These are phyloP conservation scores for Crithidia expoeki DNA, from an alignment of 208 protist species.

Conservation along the genomic window DNA sequence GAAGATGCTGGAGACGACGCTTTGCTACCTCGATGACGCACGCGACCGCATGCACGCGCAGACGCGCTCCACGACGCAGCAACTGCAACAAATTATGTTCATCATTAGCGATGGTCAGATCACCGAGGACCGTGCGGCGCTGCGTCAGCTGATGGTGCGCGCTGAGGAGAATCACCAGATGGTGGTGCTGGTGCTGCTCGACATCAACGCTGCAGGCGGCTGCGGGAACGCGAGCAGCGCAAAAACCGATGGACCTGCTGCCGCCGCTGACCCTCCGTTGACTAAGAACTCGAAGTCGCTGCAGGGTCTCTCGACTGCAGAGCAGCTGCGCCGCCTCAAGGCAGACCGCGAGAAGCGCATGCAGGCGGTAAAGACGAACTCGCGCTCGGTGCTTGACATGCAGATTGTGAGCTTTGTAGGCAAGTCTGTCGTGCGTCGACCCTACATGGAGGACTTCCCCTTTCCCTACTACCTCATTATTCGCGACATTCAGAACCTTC, in stretches of 20 bases:
- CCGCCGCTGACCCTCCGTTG: constrained; percentile 28
- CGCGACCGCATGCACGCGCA: constrained; percentile 74
- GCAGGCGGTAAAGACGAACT: constrained; percentile 86
- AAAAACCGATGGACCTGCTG: not conserved
- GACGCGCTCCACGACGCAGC: constrained; percentile 81
- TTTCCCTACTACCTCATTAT: constrained; percentile 99
- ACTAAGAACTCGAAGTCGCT: constrained; percentile 47
- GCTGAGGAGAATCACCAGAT: constrained; percentile 94
- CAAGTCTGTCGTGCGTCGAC: constrained; percentile 83
- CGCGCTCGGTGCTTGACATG: constrained; percentile 83
- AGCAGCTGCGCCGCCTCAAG: constrained; percentile 87
- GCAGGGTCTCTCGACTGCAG: constrained; percentile 68
- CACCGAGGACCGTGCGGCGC: constrained; percentile 83
- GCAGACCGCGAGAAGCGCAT: constrained; percentile 81
- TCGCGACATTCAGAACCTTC: constrained; percentile 95
- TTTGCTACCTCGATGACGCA: constrained; percentile 75
- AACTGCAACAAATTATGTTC: constrained; percentile 97
- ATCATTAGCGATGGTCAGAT: constrained; percentile 98
- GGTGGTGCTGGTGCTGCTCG: constrained; percentile 96
- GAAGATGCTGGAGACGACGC: constrained; percentile 78
- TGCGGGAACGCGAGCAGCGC: not conserved
- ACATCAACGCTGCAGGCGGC: constrained; percentile 70
- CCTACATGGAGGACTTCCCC: constrained; percentile 99
- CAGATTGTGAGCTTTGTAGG: constrained; percentile 87
- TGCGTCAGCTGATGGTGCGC: constrained; percentile 82